A percentile compares a stretch with the other conserved stretches of the same genome.
phyloP scores from a whole-genome alignment of 1,284 basidiomycete species.

The Pseudozyma sp. region DNA sequence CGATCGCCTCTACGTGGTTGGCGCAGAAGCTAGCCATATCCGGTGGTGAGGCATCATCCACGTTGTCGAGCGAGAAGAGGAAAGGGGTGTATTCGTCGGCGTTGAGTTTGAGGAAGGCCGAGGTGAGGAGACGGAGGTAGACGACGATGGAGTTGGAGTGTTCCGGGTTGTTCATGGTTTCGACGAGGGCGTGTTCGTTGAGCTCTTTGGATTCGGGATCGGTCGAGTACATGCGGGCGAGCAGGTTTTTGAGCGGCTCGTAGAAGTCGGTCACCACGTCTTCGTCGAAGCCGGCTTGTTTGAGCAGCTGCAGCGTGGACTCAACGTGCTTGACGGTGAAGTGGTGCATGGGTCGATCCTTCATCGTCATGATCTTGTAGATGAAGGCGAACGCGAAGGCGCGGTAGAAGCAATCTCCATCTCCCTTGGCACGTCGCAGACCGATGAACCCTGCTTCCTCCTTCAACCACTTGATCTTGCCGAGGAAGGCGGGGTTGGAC shows the following conservation, averaged over 20 bases:
- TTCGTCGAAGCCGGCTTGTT: constrained; percentile 56
- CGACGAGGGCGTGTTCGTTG: constrained; percentile 43
- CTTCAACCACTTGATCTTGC: constrained; percentile 58
- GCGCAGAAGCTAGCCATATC: constrained; percentile 59
- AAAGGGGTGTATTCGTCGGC: constrained; percentile 60
- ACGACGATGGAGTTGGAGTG: constrained; percentile 63
- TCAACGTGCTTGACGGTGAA: constrained; percentile 55
- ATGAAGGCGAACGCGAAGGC: constrained; percentile 62
- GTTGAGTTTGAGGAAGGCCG: constrained; percentile 60
- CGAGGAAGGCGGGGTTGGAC: constrained; percentile 40
- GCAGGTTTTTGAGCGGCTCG: constrained; percentile 50
- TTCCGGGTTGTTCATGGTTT: constrained; percentile 61
- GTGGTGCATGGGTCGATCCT: constrained; percentile 52
- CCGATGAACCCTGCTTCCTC: constrained; percentile 49
- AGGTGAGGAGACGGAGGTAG: constrained; percentile 55
- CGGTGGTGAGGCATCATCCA: constrained; percentile 15
- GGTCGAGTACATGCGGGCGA: constrained; percentile 48
- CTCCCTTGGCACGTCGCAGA: constrained; percentile 53
- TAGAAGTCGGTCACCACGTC: constrained; percentile 58
- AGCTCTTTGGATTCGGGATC: constrained; percentile 47
- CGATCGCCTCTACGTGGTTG: constrained; percentile 61
- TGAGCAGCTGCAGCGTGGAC: constrained; percentile 49
- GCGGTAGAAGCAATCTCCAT: constrained; percentile 67
- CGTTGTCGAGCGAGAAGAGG: constrained; percentile 48
- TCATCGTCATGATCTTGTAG: constrained; percentile 48